Evolutionary conservation across 768 basidiomycete genomes (phyloP).

Genomic region (Vararia minispora): DNA sequence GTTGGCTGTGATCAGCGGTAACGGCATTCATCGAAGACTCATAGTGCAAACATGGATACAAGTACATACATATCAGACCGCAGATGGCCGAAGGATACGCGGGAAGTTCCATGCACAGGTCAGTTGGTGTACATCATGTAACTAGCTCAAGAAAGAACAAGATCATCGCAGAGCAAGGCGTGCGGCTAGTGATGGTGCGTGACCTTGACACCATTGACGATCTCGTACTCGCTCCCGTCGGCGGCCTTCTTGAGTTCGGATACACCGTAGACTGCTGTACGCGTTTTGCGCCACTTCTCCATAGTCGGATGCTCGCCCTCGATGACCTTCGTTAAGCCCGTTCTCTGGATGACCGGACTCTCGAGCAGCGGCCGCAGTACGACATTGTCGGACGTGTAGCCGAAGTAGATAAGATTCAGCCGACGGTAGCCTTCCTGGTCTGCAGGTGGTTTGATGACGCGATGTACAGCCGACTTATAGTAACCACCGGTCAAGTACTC

Average conservation of each 20-base stretch:
- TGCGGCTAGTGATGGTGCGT: slow-evolving; percentile 24
- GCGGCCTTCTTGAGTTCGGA: slow-evolving; percentile 19
- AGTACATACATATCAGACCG: too few species aligned
- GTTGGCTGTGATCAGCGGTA: too few species aligned
- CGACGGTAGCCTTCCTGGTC: slow-evolving; percentile 24
- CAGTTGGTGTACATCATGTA: too few species aligned
- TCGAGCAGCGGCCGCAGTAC: slow-evolving; percentile 19
- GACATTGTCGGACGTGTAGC: slow-evolving; percentile 21
- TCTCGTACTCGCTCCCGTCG: slow-evolving; percentile 23
- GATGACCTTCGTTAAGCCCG: slow-evolving; percentile 19
- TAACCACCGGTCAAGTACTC: slow-evolving; percentile 26
- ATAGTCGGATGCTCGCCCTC: slow-evolving; percentile 19
- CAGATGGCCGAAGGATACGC: too few species aligned
- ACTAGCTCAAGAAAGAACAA: too few species aligned
- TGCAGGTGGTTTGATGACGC: slow-evolving; percentile 25
- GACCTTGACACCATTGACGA: slow-evolving; percentile 22
- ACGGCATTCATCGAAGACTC: too few species aligned
- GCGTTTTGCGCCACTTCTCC: slow-evolving; percentile 22
- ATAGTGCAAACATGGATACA: too few species aligned
- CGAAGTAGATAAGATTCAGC: slow-evolving; percentile 26
- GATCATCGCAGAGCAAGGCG: too few species aligned
- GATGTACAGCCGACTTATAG: slow-evolving; percentile 27
- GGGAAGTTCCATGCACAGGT: too few species aligned
- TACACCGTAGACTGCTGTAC: slow-evolving; percentile 22
- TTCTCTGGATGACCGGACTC: slow-evolving; percentile 23